Evolutionary conservation across 768 basidiomycete species (phyloP).

Genomic region (Lentinula boryana): DNA sequence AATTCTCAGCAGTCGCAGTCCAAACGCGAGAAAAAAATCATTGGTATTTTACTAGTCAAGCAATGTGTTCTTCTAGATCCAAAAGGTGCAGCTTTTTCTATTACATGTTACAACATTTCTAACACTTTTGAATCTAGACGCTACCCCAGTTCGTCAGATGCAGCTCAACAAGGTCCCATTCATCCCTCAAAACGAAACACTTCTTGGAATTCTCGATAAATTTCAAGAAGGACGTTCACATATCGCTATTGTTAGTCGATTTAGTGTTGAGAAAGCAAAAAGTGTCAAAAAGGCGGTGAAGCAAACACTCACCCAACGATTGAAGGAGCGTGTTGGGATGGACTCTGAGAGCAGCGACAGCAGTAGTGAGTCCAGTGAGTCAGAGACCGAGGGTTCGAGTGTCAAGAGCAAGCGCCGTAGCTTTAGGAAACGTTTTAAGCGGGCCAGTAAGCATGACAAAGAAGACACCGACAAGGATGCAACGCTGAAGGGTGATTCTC

Average conservation of each 20-base stretch:
- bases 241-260: conserved; percentile 85
- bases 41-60: conserved; percentile 86
- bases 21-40: conserved; percentile 62
- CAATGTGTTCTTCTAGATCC: conserved; percentile 87
- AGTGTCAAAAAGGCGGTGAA: conserved; percentile 83
- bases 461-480: conserved; percentile 7
- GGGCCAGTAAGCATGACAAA: not conserved
- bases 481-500: conserved; percentile 15
- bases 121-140: conserved; percentile 40
- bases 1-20: not conserved
- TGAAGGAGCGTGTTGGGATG: conserved; percentile 71
- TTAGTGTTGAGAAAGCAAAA: conserved; percentile 65
- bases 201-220: conserved; percentile 79
- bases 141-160: conserved; percentile 74
- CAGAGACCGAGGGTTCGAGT: conserved; percentile 3
- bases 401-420: conserved; percentile 6
- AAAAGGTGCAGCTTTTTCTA: conserved; percentile 40
- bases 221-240: conserved; percentile 91
- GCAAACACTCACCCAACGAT: conserved; percentile 69
- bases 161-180: conserved; percentile 85
- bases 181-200: conserved; percentile 79
- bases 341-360: conserved; percentile 19
- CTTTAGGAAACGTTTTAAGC: not conserved
- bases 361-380: conserved; percentile 11
- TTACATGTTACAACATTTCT: not conserved